phyloP scores from a whole-genome alignment of 108 stramenopile genomes.

The Cyclostephanos tholiformis region DNA sequence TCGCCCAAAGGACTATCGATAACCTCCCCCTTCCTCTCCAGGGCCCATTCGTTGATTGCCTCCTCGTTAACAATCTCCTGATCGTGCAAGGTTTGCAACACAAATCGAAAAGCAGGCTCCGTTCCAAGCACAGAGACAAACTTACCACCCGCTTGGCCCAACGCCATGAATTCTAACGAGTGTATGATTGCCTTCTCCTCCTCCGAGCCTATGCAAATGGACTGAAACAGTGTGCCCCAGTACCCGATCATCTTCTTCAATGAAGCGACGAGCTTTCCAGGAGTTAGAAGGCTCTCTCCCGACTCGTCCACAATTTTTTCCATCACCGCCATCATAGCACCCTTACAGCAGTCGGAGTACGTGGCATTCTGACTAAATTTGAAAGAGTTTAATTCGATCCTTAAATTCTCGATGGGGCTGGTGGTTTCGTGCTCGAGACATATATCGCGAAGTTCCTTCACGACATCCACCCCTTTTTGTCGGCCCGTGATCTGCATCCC shows the following conservation, averaged over 20 bases:
- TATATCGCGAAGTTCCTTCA: constrained; percentile 81
- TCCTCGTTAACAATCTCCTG: constrained; percentile 85
- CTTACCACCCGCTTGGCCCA: constrained; percentile 43
- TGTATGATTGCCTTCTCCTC: constrained; percentile 80
- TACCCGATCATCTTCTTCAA: constrained; percentile 68
- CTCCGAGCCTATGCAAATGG: constrained; percentile 71
- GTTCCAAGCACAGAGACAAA: constrained; percentile 54
- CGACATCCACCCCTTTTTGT: constrained; percentile 88
- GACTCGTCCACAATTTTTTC: constrained; percentile 63
- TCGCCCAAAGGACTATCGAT: constrained; percentile 49
- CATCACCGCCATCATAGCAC: constrained; percentile 71
- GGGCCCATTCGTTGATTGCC: constrained; percentile 80
- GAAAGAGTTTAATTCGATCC: constrained; percentile 91
- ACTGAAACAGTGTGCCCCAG: constrained; percentile 79
- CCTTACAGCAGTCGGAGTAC: constrained; percentile 79
- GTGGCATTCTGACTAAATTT: constrained; percentile 92
- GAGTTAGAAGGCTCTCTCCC: constrained; percentile 17
- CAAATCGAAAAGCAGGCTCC: constrained; percentile 77
- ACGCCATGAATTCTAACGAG: constrained; percentile 70
- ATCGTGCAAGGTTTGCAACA: constrained; percentile 81
- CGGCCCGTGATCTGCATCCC: constrained; percentile 67
- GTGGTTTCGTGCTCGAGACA: constrained; percentile 84
- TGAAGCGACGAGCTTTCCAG: constrained; percentile 62
- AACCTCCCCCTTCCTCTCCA: constrained; percentile 60
- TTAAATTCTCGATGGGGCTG: constrained; percentile 80